Conservation (phyloP, 2,329 filamentous ascomycete species). For the Curvularia sp. region DNA sequence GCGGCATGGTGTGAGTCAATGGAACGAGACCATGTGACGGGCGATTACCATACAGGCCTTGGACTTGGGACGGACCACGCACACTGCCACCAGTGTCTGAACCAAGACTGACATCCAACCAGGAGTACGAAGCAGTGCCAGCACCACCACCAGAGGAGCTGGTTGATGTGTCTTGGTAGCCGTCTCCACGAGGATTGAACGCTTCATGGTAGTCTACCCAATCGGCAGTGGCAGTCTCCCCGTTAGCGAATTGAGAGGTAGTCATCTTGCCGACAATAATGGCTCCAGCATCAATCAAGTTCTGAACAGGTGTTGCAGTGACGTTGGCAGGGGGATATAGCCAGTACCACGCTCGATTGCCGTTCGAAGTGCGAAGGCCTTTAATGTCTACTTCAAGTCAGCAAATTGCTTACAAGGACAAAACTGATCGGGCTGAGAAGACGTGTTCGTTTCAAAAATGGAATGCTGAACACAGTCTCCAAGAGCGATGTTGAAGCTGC, state of each 20-base stretch:
- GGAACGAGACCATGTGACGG: constrained; percentile 58
- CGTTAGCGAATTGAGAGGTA: constrained; percentile 56
- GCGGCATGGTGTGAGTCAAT: constrained; percentile 59
- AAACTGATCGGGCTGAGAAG: background rate
- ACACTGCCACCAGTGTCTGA: constrained; percentile 61
- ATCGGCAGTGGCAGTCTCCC: constrained; percentile 59
- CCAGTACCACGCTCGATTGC: constrained; percentile 65
- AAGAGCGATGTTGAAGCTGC: background rate
- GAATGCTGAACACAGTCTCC: background rate
- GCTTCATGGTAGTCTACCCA: constrained; percentile 57
- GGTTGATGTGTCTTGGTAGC: constrained; percentile 56
- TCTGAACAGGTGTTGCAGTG: constrained; percentile 62
- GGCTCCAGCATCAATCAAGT: constrained; percentile 67
- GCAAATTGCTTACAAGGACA: background rate
- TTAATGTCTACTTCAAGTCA: constrained; percentile 64
- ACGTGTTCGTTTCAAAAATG: background rate
- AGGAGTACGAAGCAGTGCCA: constrained; percentile 55
- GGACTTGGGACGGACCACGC: constrained; percentile 57
- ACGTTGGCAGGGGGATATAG: constrained; percentile 57
- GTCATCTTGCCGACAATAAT: constrained; percentile 58
- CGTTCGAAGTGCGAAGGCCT: constrained; percentile 64
- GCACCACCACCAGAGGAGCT: constrained; percentile 59
- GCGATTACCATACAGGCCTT: constrained; percentile 61
- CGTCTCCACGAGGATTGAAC: constrained; percentile 56
- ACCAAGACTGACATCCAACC: constrained; percentile 60